These are phyloP conservation scores for Solanum lycopersicoides DNA, from an alignment of 257 asterid genomes.

Conservation along the genomic window DNA sequence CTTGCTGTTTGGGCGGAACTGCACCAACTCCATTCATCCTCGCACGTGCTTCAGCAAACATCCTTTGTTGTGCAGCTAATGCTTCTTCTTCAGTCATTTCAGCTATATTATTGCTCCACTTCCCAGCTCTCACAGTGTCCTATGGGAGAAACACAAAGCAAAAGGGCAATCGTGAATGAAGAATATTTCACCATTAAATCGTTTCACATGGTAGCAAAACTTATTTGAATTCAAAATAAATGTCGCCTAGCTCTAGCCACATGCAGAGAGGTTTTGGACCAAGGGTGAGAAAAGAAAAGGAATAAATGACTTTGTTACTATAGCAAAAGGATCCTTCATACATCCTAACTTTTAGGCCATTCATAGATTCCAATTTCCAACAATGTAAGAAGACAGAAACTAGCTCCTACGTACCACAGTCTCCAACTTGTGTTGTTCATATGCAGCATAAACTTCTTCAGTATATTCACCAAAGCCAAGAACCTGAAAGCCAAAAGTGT, in stretches of 20 bases:
- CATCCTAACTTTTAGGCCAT: neutral
- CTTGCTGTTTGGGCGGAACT: conserved; percentile 52
- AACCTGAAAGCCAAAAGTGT: conserved; percentile 31
- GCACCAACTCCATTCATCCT: conserved; percentile 67
- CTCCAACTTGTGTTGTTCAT: conserved; percentile 89
- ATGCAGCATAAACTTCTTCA: conserved; percentile 87
- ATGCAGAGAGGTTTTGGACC: neutral
- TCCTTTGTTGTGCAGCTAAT: conserved; percentile 77
- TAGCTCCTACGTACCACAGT: conserved; percentile 37
- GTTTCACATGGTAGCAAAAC: neutral
- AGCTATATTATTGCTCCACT: conserved; percentile 64
- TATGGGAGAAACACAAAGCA: conserved; percentile 10
- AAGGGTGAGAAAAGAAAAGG: neutral
- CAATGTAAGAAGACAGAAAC: neutral
- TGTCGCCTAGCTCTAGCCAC: neutral
- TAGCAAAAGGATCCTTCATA: neutral
- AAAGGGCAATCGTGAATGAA: neutral
- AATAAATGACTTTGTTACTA: neutral
- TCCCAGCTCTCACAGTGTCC: conserved; percentile 74
- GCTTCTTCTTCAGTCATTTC: conserved; percentile 99
- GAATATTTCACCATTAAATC: neutral
- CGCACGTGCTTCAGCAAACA: conserved; percentile 98
- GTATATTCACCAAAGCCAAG: conserved; percentile 92
- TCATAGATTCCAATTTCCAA: neutral
- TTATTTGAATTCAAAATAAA: neutral